Percentiles rank a stretch among this genome's conserved stretches.
These are phyloP conservation scores for Cercospora zeina DNA, from an alignment of 2,329 filamentous ascomycete species.

Conservation along the genomic window DNA sequence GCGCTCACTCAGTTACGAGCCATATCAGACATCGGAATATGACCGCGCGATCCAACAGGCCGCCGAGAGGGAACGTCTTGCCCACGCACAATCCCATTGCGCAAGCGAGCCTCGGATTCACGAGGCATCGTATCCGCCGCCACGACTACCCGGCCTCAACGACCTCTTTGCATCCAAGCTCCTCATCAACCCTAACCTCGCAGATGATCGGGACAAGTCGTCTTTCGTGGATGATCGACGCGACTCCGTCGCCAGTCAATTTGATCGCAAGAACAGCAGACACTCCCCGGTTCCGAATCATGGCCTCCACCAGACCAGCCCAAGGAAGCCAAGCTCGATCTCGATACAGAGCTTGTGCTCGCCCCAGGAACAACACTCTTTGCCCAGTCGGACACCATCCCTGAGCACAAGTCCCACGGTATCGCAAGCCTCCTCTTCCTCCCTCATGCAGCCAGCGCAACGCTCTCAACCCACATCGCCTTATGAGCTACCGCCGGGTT, in stretches of 20 bases:
- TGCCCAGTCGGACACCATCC: constrained; percentile 1
- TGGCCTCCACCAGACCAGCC: neutral
- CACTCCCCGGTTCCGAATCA: neutral
- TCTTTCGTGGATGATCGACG: constrained; percentile 4
- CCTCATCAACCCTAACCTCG: constrained; percentile 16
- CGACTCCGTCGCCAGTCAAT: constrained; percentile 10
- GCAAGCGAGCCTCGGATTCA: neutral
- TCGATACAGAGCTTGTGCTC: constrained; percentile 18
- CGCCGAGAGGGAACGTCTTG: constrained; percentile 5
- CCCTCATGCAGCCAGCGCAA: neutral
- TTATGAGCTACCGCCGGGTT: constrained; percentile 7
- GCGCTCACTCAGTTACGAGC: constrained; percentile 4
- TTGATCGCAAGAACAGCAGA: neutral
- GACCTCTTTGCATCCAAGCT: constrained; percentile 23
- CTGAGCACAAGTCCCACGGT: constrained; percentile 8
- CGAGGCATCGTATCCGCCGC: neutral
- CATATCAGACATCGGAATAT: constrained; percentile 17
- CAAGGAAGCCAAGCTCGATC: neutral
- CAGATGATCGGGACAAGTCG: neutral
- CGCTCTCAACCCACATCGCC: constrained; percentile 13
- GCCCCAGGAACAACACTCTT: neutral
- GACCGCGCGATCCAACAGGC: constrained; percentile 15
- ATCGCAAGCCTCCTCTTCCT: constrained; percentile 7
- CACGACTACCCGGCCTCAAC: constrained; percentile 18
- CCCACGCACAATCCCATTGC: neutral